These are phyloP conservation scores for Pisolithus sp. DNA, from an alignment of 768 basidiomycete species.

Conservation along the genomic window DNA sequence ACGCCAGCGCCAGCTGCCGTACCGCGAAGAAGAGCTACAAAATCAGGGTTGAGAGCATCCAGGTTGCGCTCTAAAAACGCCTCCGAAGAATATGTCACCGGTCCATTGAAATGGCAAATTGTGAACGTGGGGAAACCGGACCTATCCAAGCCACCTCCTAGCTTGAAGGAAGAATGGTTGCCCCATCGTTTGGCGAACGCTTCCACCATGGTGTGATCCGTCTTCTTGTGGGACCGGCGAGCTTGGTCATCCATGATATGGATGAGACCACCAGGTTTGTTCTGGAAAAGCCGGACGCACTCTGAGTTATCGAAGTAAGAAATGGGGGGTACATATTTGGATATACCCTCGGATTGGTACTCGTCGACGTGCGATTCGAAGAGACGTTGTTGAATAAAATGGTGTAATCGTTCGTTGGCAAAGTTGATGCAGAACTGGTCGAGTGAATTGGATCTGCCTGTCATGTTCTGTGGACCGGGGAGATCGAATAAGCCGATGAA, in stretches of 20 bases:
- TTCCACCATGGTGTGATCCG: conserved; percentile 89
- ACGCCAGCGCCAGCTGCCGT: conserved; percentile 16
- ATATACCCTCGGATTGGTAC: conserved; percentile 77
- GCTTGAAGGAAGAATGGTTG: conserved; percentile 88
- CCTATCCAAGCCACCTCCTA: conserved; percentile 58
- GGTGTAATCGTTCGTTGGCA: conserved; percentile 86
- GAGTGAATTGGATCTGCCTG: conserved; percentile 82
- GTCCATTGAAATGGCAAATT: conserved; percentile 84
- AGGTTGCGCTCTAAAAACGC: conserved; percentile 85
- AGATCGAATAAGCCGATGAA: conserved; percentile 94
- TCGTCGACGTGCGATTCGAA: conserved; percentile 81
- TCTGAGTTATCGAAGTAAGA: conserved; percentile 90
- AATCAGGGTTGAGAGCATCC: conserved; percentile 88
- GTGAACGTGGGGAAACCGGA: conserved; percentile 84
- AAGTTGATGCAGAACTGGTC: conserved; percentile 97
- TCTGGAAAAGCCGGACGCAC: conserved; percentile 79
- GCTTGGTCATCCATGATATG: conserved; percentile 99
- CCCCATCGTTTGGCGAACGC: conserved; percentile 93
- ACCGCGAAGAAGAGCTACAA: conserved; percentile 83
- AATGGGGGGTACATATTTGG: conserved; percentile 57
- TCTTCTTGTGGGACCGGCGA: conserved; percentile 79
- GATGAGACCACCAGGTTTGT: conserved; percentile 83
- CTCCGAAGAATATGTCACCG: conserved; percentile 88
- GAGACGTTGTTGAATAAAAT: conserved; percentile 71
- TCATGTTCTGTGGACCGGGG: conserved; percentile 88